Base-by-base conservation (phyloP, 768 basidiomycete genomes). In the Boletus edulis region DNA sequence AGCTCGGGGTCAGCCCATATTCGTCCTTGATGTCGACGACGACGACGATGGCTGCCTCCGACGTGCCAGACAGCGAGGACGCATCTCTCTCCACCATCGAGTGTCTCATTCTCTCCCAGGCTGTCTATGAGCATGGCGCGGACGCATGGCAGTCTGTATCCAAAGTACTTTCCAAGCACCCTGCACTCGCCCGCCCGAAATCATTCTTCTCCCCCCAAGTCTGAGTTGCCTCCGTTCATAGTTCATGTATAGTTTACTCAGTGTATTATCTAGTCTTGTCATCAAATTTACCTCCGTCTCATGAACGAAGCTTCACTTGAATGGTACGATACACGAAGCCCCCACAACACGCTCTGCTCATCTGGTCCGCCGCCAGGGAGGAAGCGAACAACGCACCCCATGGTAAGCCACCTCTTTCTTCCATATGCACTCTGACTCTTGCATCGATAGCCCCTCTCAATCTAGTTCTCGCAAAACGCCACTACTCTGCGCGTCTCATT, bases 61-160 rank as follows among this genome's bases (percentile, higher is more conserved):
- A 57, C 46, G 29, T 40, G 46, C 49, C 49, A 32, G 48, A 52
- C 60, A 38, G 32, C 51, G 60, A 56, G 37, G 44, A 49, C 48
- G 22, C 41, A 31, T 39, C 58, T 9, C 67, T 69, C 37, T 62
- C 62, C 58, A 78, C 72, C 46, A 67, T 89, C 50, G 92, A 95
- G 72, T 78, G 82, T 53, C 85, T 97, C 47, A 73, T 97, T 29
- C 80, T 96, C 46, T 84, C 93, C 2, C 94, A 97, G 72, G 86
- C 91, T 0, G 86, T 91, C 41, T 90, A 90, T 71, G 90, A 94
- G 66, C 77, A 86, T 52, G 93, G 94, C 14, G 75, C 83, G 35
- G 72, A 78, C 44, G 78, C 78, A 5, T 94, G 94, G 94, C 64
- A 77, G 35, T 69, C 77, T 7, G 82, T 95, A 10, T 78, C 88